Percentiles rank a stretch among this genome's conserved stretches.
Conservation (phyloP, 179 eudicot species). For the Silene vulgaris region DNA sequence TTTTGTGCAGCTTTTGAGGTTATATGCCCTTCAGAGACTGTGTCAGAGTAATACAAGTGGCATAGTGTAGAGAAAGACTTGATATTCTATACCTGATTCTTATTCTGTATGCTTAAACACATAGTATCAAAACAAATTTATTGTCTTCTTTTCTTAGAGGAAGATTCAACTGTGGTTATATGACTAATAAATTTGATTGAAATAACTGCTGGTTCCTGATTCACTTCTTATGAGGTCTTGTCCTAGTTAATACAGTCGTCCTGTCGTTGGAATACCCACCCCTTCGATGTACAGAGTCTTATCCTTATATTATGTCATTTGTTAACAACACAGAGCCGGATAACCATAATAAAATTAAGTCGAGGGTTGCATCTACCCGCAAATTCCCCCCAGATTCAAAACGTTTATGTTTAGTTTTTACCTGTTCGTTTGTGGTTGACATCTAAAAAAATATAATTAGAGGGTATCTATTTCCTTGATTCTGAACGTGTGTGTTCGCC, state of each 20-base stretch:
- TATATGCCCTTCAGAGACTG: slow-evolving; percentile 22
- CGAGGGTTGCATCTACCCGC: background rate
- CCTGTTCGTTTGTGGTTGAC: background rate
- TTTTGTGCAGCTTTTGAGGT: slow-evolving; percentile 25
- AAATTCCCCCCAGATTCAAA: background rate
- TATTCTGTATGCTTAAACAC: slow-evolving; percentile 2
- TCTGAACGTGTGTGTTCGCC: slow-evolving; percentile 8
- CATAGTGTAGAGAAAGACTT: background rate
- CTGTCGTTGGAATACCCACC: no score
- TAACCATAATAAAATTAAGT: no score
- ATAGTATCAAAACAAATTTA: no score
- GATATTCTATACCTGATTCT: slow-evolving; percentile 2
- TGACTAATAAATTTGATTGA: background rate
- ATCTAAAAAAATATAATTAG: background rate
- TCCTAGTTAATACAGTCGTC: background rate
- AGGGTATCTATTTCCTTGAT: background rate
- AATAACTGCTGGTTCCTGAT: background rate
- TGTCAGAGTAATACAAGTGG: slow-evolving; percentile 15
- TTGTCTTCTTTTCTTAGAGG: no score
- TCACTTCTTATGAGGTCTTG: background rate
- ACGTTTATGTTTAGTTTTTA: background rate
- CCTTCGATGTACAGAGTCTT: background rate
- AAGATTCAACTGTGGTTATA: background rate
- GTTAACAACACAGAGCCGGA: no score
- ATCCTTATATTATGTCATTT: background rate